These are phyloP conservation scores for Pyrenochaeta sp. DNA, from an alignment of 2,329 filamentous ascomycete genomes.

Conservation along the genomic window DNA sequence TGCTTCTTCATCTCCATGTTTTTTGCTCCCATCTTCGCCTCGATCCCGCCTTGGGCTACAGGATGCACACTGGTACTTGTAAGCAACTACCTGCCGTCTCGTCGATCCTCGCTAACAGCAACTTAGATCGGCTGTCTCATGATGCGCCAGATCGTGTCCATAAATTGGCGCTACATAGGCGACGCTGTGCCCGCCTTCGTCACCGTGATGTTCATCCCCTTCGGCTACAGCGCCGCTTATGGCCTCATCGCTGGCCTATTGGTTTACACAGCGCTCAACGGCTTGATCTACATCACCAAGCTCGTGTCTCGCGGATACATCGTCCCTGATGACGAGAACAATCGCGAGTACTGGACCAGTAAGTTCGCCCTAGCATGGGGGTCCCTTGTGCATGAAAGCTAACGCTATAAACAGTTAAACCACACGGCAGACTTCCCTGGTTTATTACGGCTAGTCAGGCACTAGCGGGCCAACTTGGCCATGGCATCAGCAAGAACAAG, in stretches of 20 bases:
- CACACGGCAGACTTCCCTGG: slow-evolving; percentile 44
- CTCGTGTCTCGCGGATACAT: slow-evolving; percentile 72
- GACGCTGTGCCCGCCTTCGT: slow-evolving; percentile 86
- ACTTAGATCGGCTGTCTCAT: slow-evolving; percentile 74
- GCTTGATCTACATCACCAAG: slow-evolving; percentile 72
- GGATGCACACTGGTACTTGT: slow-evolving; percentile 85
- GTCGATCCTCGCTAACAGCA: slow-evolving; percentile 20
- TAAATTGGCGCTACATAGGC: slow-evolving; percentile 88
- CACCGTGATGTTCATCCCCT: slow-evolving; percentile 84
- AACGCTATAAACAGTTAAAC: slow-evolving; percentile 37
- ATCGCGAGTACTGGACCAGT: slow-evolving; percentile 83
- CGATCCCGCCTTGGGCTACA: slow-evolving; percentile 88
- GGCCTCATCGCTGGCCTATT: slow-evolving; percentile 83
- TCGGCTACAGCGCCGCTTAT: slow-evolving; percentile 88
- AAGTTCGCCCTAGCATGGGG: slow-evolving; percentile 45
- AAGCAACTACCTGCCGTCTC: slow-evolving; percentile 11
- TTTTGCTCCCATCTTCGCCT: slow-evolving; percentile 90
- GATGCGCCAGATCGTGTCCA: slow-evolving; percentile 74
- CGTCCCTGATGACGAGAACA: slow-evolving; percentile 75
- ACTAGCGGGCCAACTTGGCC: slow-evolving; percentile 31
- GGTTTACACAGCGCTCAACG: slow-evolving; percentile 79
- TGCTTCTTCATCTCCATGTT: slow-evolving; percentile 90
- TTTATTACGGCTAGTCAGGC: slow-evolving; percentile 40
- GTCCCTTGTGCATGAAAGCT: slow-evolving; percentile 12
- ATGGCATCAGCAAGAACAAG: slow-evolving; percentile 14